Percentiles rank a stretch among this genome's conserved stretches.
Evolutionary conservation across 805 yeast species (phyloP).

Genomic region (Barnettozyma siamensis): DNA sequence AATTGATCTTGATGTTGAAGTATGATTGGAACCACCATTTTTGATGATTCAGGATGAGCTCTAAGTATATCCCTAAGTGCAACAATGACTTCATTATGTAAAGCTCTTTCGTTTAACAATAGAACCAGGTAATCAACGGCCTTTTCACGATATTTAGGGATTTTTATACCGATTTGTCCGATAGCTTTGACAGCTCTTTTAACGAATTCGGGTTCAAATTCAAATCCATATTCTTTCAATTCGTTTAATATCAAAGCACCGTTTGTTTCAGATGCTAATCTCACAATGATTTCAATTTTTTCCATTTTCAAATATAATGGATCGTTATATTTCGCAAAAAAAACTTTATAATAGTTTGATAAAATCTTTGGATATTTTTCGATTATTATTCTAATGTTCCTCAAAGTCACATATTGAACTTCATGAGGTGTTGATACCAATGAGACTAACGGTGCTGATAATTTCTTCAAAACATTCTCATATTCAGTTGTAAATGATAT

Average conservation of each 20-base stretch:
- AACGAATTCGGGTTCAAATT: constrained; percentile 77
- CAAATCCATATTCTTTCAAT: constrained; percentile 76
- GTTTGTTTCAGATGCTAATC: constrained; percentile 59
- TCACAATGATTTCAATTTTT: constrained; percentile 67
- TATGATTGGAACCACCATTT: constrained; percentile 51
- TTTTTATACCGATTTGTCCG: constrained; percentile 66
- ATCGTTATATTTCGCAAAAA: constrained; percentile 83
- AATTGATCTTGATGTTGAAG: constrained; percentile 42
- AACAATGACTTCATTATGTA: constrained; percentile 57
- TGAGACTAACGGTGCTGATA: constrained; percentile 83
- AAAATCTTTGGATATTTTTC: constrained; percentile 83
- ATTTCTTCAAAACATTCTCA: constrained; percentile 51
- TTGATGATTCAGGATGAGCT: constrained; percentile 49
- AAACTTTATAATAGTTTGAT: constrained; percentile 76
- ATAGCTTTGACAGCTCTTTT: constrained; percentile 58
- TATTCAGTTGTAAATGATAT: constrained; percentile 34
- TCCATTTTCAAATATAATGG: constrained; percentile 74
- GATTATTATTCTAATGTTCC: constrained; percentile 82
- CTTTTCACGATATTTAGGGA: constrained; percentile 44
- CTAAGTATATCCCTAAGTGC: constrained; percentile 63
- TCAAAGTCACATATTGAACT: constrained; percentile 88
- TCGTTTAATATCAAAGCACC: constrained; percentile 58
- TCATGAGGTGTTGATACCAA: constrained; percentile 86
- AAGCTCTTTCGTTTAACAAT: constrained; percentile 55
- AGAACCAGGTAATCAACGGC: constrained; percentile 57